These are phyloP conservation scores for Infundibulicybe gibba DNA, from an alignment of 768 basidiomycete genomes.

Conservation along the genomic window DNA sequence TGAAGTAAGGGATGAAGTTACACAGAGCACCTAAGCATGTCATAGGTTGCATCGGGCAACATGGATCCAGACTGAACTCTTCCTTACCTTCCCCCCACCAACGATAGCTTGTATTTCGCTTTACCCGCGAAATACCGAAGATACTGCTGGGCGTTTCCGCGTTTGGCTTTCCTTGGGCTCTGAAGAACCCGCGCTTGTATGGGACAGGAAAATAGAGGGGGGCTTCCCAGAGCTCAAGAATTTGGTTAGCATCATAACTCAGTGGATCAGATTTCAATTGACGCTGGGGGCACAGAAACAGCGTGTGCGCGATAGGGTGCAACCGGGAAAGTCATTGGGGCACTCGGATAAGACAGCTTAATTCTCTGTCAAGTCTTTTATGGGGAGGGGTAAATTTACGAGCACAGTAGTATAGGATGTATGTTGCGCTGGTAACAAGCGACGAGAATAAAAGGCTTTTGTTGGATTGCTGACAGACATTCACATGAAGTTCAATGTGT, in stretches of 20 bases:
- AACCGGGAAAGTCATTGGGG: conserved; percentile 80
- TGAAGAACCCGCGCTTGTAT: conserved; percentile 48
- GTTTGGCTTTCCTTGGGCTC: conserved; percentile 67
- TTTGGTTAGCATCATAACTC: conserved; percentile 46
- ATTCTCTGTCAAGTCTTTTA: too few species aligned
- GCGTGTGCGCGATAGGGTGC: conserved; percentile 75
- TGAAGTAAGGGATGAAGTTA: not conserved
- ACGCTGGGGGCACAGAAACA: conserved; percentile 62
- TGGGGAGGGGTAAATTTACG: too few species aligned
- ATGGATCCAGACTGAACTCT: conserved; percentile 92
- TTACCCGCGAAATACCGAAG: conserved; percentile 71
- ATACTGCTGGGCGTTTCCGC: conserved; percentile 87
- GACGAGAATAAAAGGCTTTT: conserved; percentile 1
- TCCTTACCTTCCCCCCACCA: conserved; percentile 85
- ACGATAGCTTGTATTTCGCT: conserved; percentile 62
- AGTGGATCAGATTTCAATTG: not conserved
- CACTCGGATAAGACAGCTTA: conserved; percentile 72
- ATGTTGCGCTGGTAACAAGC: too few species aligned
- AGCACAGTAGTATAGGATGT: too few species aligned
- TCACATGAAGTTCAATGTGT: not conserved
- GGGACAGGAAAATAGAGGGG: conserved; percentile 90
- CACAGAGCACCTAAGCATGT: conserved; percentile 3
- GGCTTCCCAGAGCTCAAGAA: conserved; percentile 90
- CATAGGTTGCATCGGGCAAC: conserved; percentile 86
- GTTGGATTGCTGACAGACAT: not conserved